phyloP scores from a whole-genome alignment of 352 stramenopile species.

The Blastocystis hominis region DNA sequence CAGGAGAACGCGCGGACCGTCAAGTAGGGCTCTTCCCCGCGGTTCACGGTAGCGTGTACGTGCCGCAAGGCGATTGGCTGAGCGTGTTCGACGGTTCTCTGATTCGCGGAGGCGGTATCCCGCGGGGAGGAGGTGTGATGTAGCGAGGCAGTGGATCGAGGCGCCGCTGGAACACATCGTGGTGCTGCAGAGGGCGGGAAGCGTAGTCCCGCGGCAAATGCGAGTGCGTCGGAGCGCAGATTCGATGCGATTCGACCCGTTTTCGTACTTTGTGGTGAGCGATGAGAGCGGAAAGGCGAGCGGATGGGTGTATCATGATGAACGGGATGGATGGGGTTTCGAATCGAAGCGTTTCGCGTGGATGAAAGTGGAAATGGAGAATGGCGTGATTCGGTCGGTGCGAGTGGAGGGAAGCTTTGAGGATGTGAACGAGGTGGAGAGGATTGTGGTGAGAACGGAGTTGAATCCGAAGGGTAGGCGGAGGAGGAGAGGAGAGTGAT shows the following conservation, averaged over 20 bases:
- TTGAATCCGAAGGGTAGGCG: neutral
- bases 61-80: conserved; percentile 66
- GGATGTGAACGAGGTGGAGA: conserved; percentile 70
- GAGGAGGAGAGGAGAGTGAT: conserved; percentile 65
- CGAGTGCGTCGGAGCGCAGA: conserved; percentile 81
- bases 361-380: conserved; percentile 65
- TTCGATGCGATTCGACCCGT: conserved; percentile 89
- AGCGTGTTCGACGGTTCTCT: neutral
- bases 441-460: conserved; percentile 67
- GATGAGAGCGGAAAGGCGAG: conserved; percentile 71
- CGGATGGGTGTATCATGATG: conserved; percentile 88
- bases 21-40: conserved; percentile 63
- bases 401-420: conserved; percentile 63
- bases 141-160: conserved; percentile 67
- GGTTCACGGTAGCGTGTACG: conserved; percentile 63
- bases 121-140: conserved; percentile 65
- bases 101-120: neutral
- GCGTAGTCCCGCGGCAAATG: conserved; percentile 85
- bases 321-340: conserved; percentile 72
- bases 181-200: conserved; percentile 87
- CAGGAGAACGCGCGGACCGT: conserved; percentile 71
- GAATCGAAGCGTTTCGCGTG: conserved; percentile 64
- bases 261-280: conserved; percentile 85
- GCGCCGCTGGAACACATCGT: conserved; percentile 84
- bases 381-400: conserved; percentile 59